These are phyloP conservation scores for Daldinia grandis DNA, from an alignment of 495 filamentous ascomycete species.

Conservation along the genomic window DNA sequence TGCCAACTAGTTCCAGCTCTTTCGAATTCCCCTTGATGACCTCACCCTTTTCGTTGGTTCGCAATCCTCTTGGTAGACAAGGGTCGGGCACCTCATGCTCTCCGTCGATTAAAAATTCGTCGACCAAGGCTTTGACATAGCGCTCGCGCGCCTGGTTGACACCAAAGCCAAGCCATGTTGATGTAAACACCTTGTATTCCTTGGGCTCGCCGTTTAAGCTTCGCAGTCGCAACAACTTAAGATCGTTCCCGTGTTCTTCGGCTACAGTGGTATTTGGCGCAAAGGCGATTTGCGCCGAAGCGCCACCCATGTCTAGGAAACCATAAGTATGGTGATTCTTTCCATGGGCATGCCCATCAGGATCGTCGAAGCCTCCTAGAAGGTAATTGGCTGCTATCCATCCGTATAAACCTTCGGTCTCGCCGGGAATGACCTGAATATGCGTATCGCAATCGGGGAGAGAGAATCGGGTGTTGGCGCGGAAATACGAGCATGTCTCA, in stretches of 20 bases:
- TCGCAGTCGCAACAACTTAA: slow-evolving; percentile 84
- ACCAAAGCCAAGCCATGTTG: slow-evolving; percentile 96
- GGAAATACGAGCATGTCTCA: slow-evolving; percentile 85
- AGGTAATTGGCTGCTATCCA: slow-evolving; percentile 99
- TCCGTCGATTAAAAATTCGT: slow-evolving; percentile 61
- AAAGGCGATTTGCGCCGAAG: slow-evolving; percentile 97
- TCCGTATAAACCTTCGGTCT: slow-evolving; percentile 97
- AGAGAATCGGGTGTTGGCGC: slow-evolving; percentile 78
- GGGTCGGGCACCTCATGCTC: slow-evolving; percentile 83
- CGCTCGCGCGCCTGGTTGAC: slow-evolving; percentile 87
- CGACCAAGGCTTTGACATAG: slow-evolving; percentile 76
- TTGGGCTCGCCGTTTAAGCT: slow-evolving; percentile 76
- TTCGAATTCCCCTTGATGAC: slow-evolving; percentile 45
- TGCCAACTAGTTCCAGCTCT: slow-evolving; percentile 70
- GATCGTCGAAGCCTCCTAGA: slow-evolving; percentile 89
- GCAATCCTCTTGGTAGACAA: slow-evolving; percentile 82
- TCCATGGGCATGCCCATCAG: slow-evolving; percentile 73
- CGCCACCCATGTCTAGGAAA: slow-evolving; percentile 98
- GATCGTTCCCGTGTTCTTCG: slow-evolving; percentile 86
- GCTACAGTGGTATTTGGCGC: slow-evolving; percentile 93
- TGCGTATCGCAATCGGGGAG: slow-evolving; percentile 90
- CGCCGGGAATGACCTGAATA: slow-evolving; percentile 95
- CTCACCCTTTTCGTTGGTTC: slow-evolving; percentile 70
- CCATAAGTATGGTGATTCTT: slow-evolving; percentile 96
- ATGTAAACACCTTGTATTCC: slow-evolving; percentile 91